Base-by-base conservation (phyloP, 75 land plant genomes). In the Isoetes taiwanensis region DNA sequence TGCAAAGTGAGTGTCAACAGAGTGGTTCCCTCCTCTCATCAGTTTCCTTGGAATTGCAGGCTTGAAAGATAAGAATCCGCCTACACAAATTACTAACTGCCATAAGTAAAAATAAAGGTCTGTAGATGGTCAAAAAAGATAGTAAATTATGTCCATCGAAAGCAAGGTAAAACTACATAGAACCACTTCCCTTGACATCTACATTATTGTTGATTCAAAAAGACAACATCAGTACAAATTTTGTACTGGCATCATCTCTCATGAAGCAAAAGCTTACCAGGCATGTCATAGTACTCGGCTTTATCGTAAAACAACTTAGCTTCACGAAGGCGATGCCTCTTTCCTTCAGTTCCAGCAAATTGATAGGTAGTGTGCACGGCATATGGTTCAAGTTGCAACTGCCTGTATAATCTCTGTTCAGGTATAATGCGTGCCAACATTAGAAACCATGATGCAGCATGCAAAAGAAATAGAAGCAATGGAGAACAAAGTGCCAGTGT, bases 301-400 rank as follows among this genome's bases (percentile, higher is more conserved):
- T 64, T 69, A 62, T 91, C 97, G 76, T 69, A 76, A 59, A 91
- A 91, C 29, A 80, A 58, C 77, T 78, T 86, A 1, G 77, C 97
- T 69, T 91, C 97, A 32, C 97, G 77, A 37, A 91, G 54, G 24
- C 95, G 66, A 61, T 91, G 97, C 12, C 97, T 83, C 66, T 87
- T 91, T 34, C 97, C 97, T 30, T 78, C 90, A 62, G 97, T 91
- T 43, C 95, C 97, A 28, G 80, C 97, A 75, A 69, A 91, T 64
- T 91, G 97, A 53, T 86, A 91, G 9, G 97, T 91, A 0, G 97
- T 91, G 65, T 91, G 97, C 34, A 91, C 89, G 27, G 97, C 97
- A 79, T 91, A 91, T 4, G 93, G 82, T 56, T 76, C 71, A 53
- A 87, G 43, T 48, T 72, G 72, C 30, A 91, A 77, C 64, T 87